Percentiles rank a stretch among this genome's conserved stretches.
Conservation (phyloP, 2,329 filamentous ascomycete species). For the Epichloe gansuensis region DNA sequence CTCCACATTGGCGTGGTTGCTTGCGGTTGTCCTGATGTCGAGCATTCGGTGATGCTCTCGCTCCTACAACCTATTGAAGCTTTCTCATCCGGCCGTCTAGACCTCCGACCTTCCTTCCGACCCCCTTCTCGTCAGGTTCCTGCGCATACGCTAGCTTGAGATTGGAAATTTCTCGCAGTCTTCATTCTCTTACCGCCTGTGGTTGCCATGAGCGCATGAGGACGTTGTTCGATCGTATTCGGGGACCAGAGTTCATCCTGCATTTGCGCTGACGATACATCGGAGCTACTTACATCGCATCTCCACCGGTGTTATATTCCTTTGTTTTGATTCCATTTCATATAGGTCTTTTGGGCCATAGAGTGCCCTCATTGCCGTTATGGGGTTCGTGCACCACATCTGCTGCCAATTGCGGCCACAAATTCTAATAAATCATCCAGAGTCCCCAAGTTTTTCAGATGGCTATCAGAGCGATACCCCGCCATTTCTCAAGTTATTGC, state of each 20-base stretch:
- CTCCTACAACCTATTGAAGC: not conserved
- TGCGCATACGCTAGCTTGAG: not conserved
- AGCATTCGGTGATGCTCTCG: not conserved
- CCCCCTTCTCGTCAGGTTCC: not conserved
- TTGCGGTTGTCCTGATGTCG: not conserved
- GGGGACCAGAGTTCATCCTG: not conserved
- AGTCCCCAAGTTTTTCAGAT: slow-evolving; percentile 89
- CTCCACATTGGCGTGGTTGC: not conserved
- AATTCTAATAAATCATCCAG: slow-evolving; percentile 19
- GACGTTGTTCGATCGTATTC: not conserved
- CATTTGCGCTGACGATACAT: not conserved
- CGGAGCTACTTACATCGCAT: too few species aligned
- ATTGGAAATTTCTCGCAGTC: too few species aligned
- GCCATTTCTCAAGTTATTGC: slow-evolving; percentile 97
- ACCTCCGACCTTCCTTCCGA: not conserved
- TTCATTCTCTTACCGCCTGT: not conserved
- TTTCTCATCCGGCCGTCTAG: slow-evolving; percentile 1
- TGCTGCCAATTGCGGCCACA: not conserved
- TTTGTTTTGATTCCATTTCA: not conserved
- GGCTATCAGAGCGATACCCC: slow-evolving; percentile 98
- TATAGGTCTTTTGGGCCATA: not conserved
- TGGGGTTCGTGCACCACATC: slow-evolving; percentile 16
- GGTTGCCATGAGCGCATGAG: not conserved
- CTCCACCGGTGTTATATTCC: too few species aligned
- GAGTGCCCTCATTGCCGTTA: slow-evolving; percentile 8